These are phyloP conservation scores for Rubia tinctorum DNA, from an alignment of 305 asterid species.

Conservation along the genomic window DNA sequence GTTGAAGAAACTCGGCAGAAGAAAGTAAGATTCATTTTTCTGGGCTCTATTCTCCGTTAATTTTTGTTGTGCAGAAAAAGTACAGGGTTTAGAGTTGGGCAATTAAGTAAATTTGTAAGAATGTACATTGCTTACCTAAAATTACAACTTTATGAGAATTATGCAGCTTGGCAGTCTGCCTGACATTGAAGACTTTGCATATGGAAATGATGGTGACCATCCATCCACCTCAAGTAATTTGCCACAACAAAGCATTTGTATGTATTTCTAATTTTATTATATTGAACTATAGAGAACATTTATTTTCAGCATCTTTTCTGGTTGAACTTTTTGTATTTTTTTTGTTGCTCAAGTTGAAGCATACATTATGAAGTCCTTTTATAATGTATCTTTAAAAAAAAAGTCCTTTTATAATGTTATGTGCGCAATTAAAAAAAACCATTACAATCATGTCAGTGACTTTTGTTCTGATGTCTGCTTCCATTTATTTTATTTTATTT, in stretches of 20 bases:
- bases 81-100: neutral
- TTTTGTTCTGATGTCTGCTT: neutral
- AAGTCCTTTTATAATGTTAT: neutral
- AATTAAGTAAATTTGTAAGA: neutral
- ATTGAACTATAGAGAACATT: neutral
- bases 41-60: neutral
- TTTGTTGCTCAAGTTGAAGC: neutral
- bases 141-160: constrained; percentile 13
- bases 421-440: neutral
- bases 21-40: constrained; percentile 30
- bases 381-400: no score
- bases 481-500: neutral
- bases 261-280: neutral
- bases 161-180: constrained; percentile 61
- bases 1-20: constrained; percentile 31
- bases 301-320: neutral
- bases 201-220: constrained; percentile 35
- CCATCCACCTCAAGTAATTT: constrained; percentile 45
- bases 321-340: neutral
- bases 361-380: neutral
- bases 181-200: constrained; percentile 90
- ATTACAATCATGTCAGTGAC: neutral
- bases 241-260: neutral
- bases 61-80: neutral
- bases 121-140: neutral